Conservation (phyloP, 2,329 filamentous ascomycete species). For the Plenodomus lindquistii region DNA sequence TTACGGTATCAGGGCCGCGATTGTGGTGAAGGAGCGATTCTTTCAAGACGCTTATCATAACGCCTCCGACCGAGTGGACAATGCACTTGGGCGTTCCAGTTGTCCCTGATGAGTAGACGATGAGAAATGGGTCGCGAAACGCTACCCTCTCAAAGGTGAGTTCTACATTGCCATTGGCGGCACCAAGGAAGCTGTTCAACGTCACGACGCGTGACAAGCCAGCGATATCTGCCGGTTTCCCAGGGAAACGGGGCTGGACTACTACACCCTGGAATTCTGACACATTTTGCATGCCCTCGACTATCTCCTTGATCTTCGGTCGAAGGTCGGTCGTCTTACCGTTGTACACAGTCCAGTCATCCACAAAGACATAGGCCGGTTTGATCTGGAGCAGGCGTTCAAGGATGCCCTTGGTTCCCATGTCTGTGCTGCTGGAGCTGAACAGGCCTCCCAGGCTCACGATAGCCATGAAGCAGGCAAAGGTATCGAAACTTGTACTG, state of each 20-base stretch:
- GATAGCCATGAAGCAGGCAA: conserved; percentile 71
- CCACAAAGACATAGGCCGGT: conserved; percentile 81
- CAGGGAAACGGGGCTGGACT: conserved; percentile 66
- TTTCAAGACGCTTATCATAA: conserved; percentile 62
- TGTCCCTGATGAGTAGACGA: conserved; percentile 79
- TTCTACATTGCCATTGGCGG: conserved; percentile 43
- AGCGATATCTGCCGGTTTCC: conserved; percentile 61
- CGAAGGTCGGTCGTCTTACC: conserved; percentile 73
- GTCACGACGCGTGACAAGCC: conserved; percentile 54
- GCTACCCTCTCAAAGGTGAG: conserved; percentile 62
- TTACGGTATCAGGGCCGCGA: conserved; percentile 48
- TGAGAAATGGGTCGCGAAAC: conserved; percentile 75
- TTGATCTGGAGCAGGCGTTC: conserved; percentile 75
- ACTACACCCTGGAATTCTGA: conserved; percentile 66
- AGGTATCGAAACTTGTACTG: conserved; percentile 74
- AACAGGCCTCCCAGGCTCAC: conserved; percentile 75
- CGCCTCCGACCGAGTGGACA: conserved; percentile 73
- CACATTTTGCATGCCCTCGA: conserved; percentile 64
- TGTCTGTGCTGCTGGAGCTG: conserved; percentile 77
- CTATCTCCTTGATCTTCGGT: conserved; percentile 70
- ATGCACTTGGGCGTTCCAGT: conserved; percentile 86
- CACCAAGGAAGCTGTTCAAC: conserved; percentile 48
- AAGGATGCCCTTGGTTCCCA: conserved; percentile 77
- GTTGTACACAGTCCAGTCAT: conserved; percentile 79
- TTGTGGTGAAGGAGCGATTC: conserved; percentile 62